Evolutionary conservation across 352 stramenopile genomes (phyloP).

Genomic region (Elongisporangium undulatum): DNA sequence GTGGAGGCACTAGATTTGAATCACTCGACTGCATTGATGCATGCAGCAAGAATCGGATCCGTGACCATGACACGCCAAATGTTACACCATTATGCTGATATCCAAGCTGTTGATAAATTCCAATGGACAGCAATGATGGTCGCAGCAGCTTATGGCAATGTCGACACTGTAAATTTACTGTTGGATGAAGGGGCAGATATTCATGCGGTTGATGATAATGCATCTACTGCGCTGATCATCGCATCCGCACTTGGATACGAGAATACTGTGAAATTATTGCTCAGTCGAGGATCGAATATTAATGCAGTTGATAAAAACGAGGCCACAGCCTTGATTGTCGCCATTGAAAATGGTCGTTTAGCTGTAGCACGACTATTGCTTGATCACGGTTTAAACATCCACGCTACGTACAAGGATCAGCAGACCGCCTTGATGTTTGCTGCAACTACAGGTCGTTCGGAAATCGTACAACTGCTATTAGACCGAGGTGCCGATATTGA

Average conservation of each 20-base stretch:
- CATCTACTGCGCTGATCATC: not conserved
- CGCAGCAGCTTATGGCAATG: not conserved
- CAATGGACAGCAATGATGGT: conserved; percentile 1
- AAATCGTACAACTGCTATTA: conserved; percentile 2
- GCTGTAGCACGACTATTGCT: not conserved
- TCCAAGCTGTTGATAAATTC: not conserved
- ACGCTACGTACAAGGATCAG: not conserved
- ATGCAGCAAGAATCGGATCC: not conserved
- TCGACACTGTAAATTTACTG: not conserved
- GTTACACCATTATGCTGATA: not conserved
- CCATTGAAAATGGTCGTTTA: not conserved
- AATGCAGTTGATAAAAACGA: not conserved
- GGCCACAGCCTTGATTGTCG: not conserved
- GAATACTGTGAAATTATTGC: not conserved
- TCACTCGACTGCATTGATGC: not conserved
- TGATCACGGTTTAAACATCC: not conserved
- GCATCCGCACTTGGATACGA: not conserved
- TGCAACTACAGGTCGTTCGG: not conserved
- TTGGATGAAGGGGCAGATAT: not conserved
- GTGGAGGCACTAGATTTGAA: not conserved
- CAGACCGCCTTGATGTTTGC: not conserved
- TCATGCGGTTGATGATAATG: not conserved
- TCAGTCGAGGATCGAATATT: not conserved
- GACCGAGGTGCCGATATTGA: not conserved
- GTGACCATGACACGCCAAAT: not conserved